Conservation (phyloP, 192 early-diverging fungal genomes). For the Chytriomyces hyalinus region DNA sequence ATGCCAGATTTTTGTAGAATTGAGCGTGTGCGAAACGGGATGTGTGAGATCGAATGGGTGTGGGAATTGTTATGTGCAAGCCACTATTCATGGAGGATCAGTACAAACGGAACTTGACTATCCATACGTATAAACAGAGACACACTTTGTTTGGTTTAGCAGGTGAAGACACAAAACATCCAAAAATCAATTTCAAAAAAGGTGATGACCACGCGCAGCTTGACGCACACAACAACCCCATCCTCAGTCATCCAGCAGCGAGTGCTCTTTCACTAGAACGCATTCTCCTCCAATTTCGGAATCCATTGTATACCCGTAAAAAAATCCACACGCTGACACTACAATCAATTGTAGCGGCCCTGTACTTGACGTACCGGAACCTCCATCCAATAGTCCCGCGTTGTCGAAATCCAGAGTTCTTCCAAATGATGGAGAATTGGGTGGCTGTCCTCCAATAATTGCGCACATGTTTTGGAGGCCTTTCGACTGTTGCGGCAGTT, state of each 20-base stretch:
- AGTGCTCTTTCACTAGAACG: constrained; percentile 78
- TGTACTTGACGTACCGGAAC: constrained; percentile 33
- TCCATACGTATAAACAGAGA: too few species aligned
- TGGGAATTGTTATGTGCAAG: too few species aligned
- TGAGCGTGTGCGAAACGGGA: too few species aligned
- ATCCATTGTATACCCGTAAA: constrained; percentile 90
- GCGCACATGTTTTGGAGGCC: constrained; percentile 53
- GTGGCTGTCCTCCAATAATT: constrained; percentile 31
- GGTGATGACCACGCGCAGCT: too few species aligned
- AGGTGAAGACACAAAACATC: too few species aligned
- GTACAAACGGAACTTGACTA: too few species aligned
- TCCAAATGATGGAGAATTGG: neutral
- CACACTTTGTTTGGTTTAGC: too few species aligned
- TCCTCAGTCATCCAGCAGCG: constrained; percentile 37
- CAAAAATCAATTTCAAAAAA: too few species aligned
- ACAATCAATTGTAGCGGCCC: constrained; percentile 85
- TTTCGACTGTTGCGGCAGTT: constrained; percentile 68
- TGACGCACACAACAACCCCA: too few species aligned
- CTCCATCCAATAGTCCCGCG: neutral
- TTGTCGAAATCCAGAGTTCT: neutral
- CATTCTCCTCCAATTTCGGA: constrained; percentile 89
- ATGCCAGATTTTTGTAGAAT: too few species aligned
- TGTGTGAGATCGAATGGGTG: too few species aligned
- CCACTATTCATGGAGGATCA: too few species aligned
- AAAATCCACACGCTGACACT: constrained; percentile 86